phyloP scores from a whole-genome alignment of 768 basidiomycete species.

The Clathrus columnatus region DNA sequence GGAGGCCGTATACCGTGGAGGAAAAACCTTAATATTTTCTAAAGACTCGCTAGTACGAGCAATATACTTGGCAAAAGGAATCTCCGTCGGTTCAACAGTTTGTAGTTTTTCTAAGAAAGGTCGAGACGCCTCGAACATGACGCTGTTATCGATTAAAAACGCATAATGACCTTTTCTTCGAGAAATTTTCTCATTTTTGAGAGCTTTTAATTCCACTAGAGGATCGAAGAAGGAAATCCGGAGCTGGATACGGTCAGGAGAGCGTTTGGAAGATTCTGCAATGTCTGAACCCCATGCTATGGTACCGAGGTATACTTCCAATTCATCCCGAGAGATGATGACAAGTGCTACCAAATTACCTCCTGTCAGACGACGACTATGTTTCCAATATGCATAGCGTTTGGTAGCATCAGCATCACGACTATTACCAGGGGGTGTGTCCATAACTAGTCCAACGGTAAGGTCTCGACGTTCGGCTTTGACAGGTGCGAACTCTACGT shows the following conservation, averaged over 20 bases:
- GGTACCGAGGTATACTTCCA: slow-evolving; percentile 47
- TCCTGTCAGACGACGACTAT: slow-evolving; percentile 48
- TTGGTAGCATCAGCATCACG: slow-evolving; percentile 29
- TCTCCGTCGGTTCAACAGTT: slow-evolving; percentile 38
- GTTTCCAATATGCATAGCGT: slow-evolving; percentile 51
- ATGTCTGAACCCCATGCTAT: slow-evolving; percentile 34
- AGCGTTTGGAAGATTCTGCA: slow-evolving; percentile 31
- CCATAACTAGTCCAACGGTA: slow-evolving; percentile 35
- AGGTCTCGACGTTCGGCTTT: slow-evolving; percentile 48
- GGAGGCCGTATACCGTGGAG: slow-evolving; percentile 45
- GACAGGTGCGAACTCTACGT: slow-evolving; percentile 37
- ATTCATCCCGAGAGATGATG: slow-evolving; percentile 27
- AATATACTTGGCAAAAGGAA: slow-evolving; percentile 50
- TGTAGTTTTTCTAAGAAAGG: slow-evolving; percentile 60
- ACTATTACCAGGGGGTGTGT: slow-evolving; percentile 50
- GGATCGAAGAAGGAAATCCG: slow-evolving; percentile 59
- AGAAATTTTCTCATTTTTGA: slow-evolving; percentile 27
- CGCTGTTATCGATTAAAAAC: slow-evolving; percentile 49
- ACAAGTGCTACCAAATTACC: slow-evolving; percentile 60
- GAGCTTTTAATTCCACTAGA: slow-evolving; percentile 39
- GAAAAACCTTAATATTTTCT: slow-evolving; percentile 27
- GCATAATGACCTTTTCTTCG: slow-evolving; percentile 9
- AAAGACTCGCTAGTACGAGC: slow-evolving; percentile 31
- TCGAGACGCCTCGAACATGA: slow-evolving; percentile 59
- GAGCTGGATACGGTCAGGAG: slow-evolving; percentile 30